Percentiles rank a stretch among this genome's conserved stretches.
Conservation (phyloP, 352 stramenopile species). For the Globisporangium camurandrum region DNA sequence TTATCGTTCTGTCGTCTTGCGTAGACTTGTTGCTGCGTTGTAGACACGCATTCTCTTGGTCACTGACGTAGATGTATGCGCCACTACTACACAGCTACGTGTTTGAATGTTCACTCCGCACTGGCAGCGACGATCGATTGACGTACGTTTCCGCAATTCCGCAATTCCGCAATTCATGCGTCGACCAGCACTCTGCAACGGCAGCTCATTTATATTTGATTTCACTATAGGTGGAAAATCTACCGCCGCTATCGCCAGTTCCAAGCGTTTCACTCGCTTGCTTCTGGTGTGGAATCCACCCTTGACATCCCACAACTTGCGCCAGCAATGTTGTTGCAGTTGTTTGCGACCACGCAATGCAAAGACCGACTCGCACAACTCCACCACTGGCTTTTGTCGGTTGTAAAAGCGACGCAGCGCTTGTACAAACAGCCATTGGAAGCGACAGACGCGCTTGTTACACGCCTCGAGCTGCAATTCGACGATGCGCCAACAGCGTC, state of each 20-base stretch:
- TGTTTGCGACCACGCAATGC: constrained; percentile 74
- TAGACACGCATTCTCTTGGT: too few relatives aligned
- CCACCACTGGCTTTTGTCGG: constrained; percentile 50
- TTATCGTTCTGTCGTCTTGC: constrained; percentile 1
- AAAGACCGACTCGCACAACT: constrained; percentile 73
- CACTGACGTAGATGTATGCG: not conserved
- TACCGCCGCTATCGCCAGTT: constrained; percentile 83
- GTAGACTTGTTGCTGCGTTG: constrained; percentile 3
- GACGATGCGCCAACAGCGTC: too few relatives aligned
- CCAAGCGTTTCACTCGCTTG: constrained; percentile 62
- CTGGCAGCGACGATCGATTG: constrained; percentile 24
- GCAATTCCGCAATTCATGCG: too few relatives aligned
- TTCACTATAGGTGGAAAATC: constrained; percentile 66
- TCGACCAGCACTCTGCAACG: not conserved
- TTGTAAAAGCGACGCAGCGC: constrained; percentile 63
- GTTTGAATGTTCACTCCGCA: constrained; percentile 57
- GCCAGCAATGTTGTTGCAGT: too few relatives aligned
- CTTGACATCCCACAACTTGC: too few relatives aligned
- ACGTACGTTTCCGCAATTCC: constrained; percentile 21
- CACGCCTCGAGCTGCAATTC: constrained; percentile 1
- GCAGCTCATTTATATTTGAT: not conserved
- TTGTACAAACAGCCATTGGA: constrained; percentile 25
- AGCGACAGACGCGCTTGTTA: not conserved
- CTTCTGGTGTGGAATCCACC: too few relatives aligned
- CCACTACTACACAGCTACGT: constrained; percentile 42